Percentiles rank a stretch among this genome's conserved stretches.
These are phyloP conservation scores for Chytriomyces sp. DNA, from an alignment of 192 early-diverging fungal species.

Conservation along the genomic window DNA sequence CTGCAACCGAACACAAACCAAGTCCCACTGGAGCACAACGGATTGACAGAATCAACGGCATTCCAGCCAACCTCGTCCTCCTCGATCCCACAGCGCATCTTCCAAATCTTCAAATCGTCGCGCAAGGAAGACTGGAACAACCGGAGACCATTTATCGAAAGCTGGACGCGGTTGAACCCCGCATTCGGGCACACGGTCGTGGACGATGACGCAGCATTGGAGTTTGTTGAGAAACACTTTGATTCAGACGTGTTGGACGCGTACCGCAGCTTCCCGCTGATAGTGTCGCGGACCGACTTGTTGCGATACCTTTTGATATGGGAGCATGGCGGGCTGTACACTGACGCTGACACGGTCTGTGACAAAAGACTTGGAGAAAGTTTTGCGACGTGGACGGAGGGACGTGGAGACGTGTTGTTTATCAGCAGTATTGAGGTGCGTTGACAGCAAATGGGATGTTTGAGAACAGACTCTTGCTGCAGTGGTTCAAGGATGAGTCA, in stretches of 20 bases:
- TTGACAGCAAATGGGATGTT: too few relatives aligned
- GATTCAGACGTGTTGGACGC: background rate
- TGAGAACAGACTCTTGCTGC: too few relatives aligned
- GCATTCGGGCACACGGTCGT: conserved; percentile 10
- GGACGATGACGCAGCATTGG: background rate
- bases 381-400: background rate
- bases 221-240: background rate
- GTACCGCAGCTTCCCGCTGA: conserved; percentile 3
- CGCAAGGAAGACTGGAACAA: conserved; percentile 1
- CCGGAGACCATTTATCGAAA: conserved; percentile 7
- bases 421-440: background rate
- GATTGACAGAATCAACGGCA: background rate
- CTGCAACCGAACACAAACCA: background rate
- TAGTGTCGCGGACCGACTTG: conserved; percentile 19
- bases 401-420: background rate
- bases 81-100: conserved; percentile 11
- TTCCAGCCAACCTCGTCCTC: background rate
- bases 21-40: background rate
- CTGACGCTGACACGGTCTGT: conserved; percentile 32
- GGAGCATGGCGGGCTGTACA: conserved; percentile 27
- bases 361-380: background rate
- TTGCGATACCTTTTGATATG: conserved; percentile 32
- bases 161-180: background rate
- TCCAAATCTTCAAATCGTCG: conserved; percentile 23
- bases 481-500: conserved; percentile 10